phyloP scores from a whole-genome alignment of 768 basidiomycete species.

The Tubosaeta sp. region DNA sequence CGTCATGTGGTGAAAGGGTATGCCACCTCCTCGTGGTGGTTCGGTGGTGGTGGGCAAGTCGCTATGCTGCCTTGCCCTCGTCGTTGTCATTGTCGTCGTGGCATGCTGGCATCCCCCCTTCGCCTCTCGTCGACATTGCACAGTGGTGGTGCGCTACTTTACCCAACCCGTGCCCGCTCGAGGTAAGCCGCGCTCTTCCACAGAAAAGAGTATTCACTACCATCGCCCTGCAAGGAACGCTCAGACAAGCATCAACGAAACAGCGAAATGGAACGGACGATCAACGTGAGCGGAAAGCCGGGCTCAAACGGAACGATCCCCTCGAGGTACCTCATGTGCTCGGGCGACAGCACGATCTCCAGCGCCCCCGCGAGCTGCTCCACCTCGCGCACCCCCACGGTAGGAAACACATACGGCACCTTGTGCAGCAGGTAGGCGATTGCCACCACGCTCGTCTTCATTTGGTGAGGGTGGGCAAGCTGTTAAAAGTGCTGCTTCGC shows the following conservation, averaged over 20 bases:
- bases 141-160: slow-evolving; percentile 9
- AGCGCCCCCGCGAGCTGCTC: slow-evolving; percentile 52
- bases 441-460: slow-evolving; percentile 21
- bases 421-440: slow-evolving; percentile 53
- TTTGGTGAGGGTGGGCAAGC: too few relatives aligned
- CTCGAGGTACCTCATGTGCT: slow-evolving; percentile 46
- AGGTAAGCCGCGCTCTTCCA: slow-evolving; percentile 12
- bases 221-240: slow-evolving; percentile 23
- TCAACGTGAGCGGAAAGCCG: slow-evolving; percentile 38
- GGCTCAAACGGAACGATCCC: slow-evolving; percentile 38
- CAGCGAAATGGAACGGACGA: slow-evolving; percentile 25
- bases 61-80: too few relatives aligned
- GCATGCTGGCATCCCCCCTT: too few relatives aligned
- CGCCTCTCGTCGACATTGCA: too few relatives aligned
- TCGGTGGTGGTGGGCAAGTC: too few relatives aligned
- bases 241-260: not conserved
- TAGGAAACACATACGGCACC: slow-evolving; percentile 48
- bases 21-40: too few relatives aligned
- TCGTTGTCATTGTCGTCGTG: too few relatives aligned
- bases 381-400: slow-evolving; percentile 48
- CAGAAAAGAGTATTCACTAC: slow-evolving; percentile 15
- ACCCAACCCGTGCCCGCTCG: not conserved
- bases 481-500: too few relatives aligned
- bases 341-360: slow-evolving; percentile 39
- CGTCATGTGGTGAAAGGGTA: slow-evolving; percentile 11